Evolutionary conservation across 768 basidiomycete species (phyloP).

Genomic region (Cystofilobasidium macerans): DNA sequence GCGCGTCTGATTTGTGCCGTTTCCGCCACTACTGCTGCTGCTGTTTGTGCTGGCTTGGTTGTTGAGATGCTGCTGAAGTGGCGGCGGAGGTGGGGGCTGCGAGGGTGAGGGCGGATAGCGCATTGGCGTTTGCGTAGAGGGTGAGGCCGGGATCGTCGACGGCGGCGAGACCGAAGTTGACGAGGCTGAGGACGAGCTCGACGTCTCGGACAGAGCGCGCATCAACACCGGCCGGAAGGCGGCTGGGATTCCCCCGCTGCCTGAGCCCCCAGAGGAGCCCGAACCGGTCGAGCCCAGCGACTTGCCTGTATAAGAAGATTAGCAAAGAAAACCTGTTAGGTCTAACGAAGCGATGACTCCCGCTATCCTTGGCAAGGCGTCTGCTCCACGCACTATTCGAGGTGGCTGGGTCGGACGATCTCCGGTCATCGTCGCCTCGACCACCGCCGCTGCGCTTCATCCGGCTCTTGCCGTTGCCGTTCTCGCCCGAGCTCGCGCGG

Average conservation of each 20-base stretch:
- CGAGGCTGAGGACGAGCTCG: not conserved
- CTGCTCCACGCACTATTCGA: too few relatives aligned
- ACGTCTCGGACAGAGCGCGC: not conserved
- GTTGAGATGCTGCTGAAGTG: not conserved
- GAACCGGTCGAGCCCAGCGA: not conserved
- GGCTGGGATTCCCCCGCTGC: not conserved
- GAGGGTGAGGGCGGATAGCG: not conserved
- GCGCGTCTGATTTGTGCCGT: slow-evolving; percentile 1
- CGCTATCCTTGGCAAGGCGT: too few relatives aligned
- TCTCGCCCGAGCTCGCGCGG: not conserved
- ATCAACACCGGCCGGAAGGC: not conserved
- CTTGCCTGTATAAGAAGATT: too few relatives aligned
- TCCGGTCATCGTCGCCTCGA: not conserved
- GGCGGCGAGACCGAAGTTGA: not conserved
- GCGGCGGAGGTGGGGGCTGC: too few relatives aligned
- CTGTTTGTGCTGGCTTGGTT: too few relatives aligned
- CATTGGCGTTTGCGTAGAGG: not conserved
- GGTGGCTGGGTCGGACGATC: not conserved
- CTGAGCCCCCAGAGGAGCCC: not conserved
- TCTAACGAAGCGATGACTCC: too few relatives aligned
- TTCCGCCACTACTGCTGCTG: not conserved
- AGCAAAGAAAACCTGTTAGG: too few relatives aligned
- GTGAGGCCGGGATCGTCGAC: not conserved
- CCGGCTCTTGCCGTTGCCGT: not conserved
- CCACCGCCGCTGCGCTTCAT: not conserved